Percentiles rank a stretch among this genome's conserved stretches.
phyloP scores from a whole-genome alignment of 768 basidiomycete species.

The Tephrocybe rancida region DNA sequence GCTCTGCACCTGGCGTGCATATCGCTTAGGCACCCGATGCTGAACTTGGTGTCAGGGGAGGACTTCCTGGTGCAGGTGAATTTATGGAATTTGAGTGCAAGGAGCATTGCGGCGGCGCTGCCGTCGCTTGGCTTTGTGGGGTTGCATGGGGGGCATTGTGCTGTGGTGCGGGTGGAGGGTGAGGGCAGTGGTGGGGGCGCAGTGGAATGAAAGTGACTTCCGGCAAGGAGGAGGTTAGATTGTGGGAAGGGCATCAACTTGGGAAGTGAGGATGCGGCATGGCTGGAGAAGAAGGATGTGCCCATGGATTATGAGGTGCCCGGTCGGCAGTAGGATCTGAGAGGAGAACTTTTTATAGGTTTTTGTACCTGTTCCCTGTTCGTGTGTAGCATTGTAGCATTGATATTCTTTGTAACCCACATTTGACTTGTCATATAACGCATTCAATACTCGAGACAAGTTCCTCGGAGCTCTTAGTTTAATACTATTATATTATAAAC shows the following conservation, averaged over 20 bases:
- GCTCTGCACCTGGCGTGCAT: conserved; percentile 61
- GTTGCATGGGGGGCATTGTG: conserved; percentile 77
- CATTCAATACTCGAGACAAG: too few relatives aligned
- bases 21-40: conserved; percentile 52
- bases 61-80: conserved; percentile 61
- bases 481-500: too few relatives aligned
- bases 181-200: conserved; percentile 11
- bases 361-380: too few relatives aligned
- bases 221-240: conserved; percentile 56
- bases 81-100: conserved; percentile 51
- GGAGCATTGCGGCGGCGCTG: conserved; percentile 49
- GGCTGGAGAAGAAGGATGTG: conserved; percentile 75
- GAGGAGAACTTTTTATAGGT: too few relatives aligned
- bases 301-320: conserved; percentile 76
- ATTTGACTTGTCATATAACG: too few relatives aligned
- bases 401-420: too few relatives aligned
- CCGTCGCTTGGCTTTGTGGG: conserved; percentile 66
- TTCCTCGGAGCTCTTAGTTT: too few relatives aligned
- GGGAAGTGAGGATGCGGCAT: conserved; percentile 61
- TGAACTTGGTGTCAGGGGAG: conserved; percentile 59
- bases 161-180: conserved; percentile 46
- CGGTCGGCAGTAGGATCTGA: too few relatives aligned
- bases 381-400: neutral
- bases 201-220: conserved; percentile 62
- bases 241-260: conserved; percentile 70